These are phyloP conservation scores for Daldinia caldariorum DNA, from an alignment of 495 filamentous ascomycete species.

Conservation along the genomic window DNA sequence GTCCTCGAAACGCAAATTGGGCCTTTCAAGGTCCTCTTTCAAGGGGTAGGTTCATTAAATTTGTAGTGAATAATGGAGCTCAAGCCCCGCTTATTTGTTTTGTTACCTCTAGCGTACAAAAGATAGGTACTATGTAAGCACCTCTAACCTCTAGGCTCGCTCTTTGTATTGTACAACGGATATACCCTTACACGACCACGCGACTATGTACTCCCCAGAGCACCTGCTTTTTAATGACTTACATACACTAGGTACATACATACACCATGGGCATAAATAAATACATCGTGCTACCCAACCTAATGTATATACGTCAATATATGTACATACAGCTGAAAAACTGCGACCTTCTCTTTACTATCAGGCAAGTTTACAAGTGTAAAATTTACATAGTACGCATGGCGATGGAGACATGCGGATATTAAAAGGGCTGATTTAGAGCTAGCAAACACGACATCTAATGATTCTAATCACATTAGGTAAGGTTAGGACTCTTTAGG, in stretches of 20 bases:
- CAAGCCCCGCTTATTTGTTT: background rate
- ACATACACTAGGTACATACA: background rate
- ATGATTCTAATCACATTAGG: background rate
- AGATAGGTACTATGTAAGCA: background rate
- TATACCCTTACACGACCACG: constrained; percentile 15
- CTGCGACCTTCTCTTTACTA: constrained; percentile 6
- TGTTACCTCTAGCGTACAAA: background rate
- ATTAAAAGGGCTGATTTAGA: background rate
- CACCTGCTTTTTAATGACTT: background rate
- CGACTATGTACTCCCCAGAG: background rate
- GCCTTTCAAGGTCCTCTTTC: constrained; percentile 8
- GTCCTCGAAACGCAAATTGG: constrained; percentile 33
- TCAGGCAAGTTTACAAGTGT: background rate
- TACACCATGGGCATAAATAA: background rate
- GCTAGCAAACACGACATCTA: background rate
- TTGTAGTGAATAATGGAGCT: background rate
- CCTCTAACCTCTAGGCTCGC: no score
- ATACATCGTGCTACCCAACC: no score
- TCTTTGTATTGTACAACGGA: background rate
- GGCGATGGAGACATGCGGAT: background rate
- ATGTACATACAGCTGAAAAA: constrained; percentile 5
- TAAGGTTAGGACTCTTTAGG: no score
- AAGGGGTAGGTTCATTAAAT: constrained; percentile 26
- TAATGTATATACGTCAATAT: no score
- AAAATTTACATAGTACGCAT: background rate